Percentiles rank a stretch among this genome's conserved stretches.
These are phyloP conservation scores for Astrothelium subdiscretum DNA, from an alignment of 495 filamentous ascomycete species.

Conservation along the genomic window DNA sequence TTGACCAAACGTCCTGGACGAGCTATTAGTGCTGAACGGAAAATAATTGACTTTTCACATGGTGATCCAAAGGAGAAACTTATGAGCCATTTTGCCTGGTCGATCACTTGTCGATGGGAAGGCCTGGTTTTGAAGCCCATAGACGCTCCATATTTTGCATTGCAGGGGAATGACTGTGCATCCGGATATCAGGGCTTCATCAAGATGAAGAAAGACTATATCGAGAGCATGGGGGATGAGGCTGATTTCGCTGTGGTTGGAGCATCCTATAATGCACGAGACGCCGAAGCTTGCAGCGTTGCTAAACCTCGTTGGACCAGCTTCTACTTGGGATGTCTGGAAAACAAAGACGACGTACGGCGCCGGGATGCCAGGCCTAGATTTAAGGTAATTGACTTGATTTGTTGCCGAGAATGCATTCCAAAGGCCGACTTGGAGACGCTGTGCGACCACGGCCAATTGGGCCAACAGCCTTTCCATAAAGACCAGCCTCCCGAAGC, in stretches of 20 bases:
- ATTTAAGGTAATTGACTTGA: conserved; percentile 53
- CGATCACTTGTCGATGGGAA: conserved; percentile 55
- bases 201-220: conserved; percentile 86
- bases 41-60: conserved; percentile 49
- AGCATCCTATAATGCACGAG: conserved; percentile 50
- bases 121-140: conserved; percentile 67
- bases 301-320: conserved; percentile 57
- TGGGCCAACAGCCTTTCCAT: conserved; percentile 20
- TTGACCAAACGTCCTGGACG: conserved; percentile 45
- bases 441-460: conserved; percentile 42
- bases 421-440: conserved; percentile 34
- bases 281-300: conserved; percentile 37
- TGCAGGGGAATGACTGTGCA: conserved; percentile 7
- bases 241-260: conserved; percentile 72
- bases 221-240: conserved; percentile 66
- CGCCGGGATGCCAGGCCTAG: conserved; percentile 40
- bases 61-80: conserved; percentile 35
- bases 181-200: conserved; percentile 45
- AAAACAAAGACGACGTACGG: conserved; percentile 55
- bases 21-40: conserved; percentile 48
- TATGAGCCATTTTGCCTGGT: conserved; percentile 50
- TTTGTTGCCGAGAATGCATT: conserved; percentile 39
- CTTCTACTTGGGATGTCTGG: conserved; percentile 66
- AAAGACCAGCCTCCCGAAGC: conserved; percentile 8
- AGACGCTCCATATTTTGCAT: conserved; percentile 62